Base-by-base conservation (phyloP, 345 rosid genomes). In the Pugionium dolabratum region DNA sequence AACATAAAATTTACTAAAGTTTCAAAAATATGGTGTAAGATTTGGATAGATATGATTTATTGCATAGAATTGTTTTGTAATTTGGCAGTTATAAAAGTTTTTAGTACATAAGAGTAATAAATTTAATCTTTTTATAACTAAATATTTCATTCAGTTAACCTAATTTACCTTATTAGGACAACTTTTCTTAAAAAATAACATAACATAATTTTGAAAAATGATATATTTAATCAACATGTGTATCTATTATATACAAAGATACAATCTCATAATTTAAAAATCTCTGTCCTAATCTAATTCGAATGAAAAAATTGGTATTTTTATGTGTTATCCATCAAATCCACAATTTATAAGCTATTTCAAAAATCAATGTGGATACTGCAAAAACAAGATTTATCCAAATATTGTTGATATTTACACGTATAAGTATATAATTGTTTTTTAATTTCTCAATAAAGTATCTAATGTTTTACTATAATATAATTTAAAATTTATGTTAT, bases 311-410 rank as follows among this genome's bases (percentile, higher is more conserved):
- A 18, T 18, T 18, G 47, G 39, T 50, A 4, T 30, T 51, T 4
- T 44, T 28, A 67, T 67, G 71, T 26, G 47, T 56, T 3, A 18
- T 18, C 18, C 18, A 18, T 18, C 18, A 18, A 18, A 18, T 18
- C 18, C 18, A 18, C 18, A 18, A 1, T 3, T 30, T 1, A 57
- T 57, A n/a, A 67, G 72, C 57, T 67, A 3, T 1, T 67, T 67
- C 50, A 67, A 4, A 67, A 7, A 57, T 31, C 11, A 57, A 39
- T 67, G 72, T 57, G 57, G 72, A 5, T 58, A 37, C 4, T 67
- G 72, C 72, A 57, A 57, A 41, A 48, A 25, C 6, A 48, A 18
- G 3, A 8, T 67, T 18, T 5, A 25, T 39, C 57, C 49, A 48
- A 57, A 48, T 11, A 3, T 5, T 37, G 57, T 47, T 30, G 64